Percentiles rank a stretch among this genome's conserved stretches.
These are phyloP conservation scores for Penicillium ochrochloron DNA, from an alignment of 495 filamentous ascomycete genomes.

Conservation along the genomic window DNA sequence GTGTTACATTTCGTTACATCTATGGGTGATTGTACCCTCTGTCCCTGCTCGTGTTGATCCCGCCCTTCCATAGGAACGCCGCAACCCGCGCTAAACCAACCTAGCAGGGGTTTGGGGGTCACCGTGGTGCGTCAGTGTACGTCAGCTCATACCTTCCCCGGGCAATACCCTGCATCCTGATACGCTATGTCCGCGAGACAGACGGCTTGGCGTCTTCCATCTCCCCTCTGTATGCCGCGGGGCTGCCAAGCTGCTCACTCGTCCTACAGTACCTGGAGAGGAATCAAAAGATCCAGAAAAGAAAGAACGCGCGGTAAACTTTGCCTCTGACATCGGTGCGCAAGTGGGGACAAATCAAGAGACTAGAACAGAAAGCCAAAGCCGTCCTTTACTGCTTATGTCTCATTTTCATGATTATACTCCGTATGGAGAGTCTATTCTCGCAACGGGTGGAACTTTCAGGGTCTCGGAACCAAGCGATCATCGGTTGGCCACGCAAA, in stretches of 20 bases:
- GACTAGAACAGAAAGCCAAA: not conserved
- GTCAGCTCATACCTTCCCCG: conserved; percentile 30
- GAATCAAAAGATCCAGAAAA: not conserved
- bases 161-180: conserved; percentile 17
- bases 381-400: not conserved
- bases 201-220: conserved; percentile 11
- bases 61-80: conserved; percentile 24
- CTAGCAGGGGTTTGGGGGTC: conserved; percentile 19
- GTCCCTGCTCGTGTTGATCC: conserved; percentile 19
- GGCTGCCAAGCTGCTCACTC: not conserved
- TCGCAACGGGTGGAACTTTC: conserved; percentile 1
- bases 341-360: not conserved
- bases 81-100: conserved; percentile 19
- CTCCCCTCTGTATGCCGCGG: conserved; percentile 10
- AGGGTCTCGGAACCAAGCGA: conserved; percentile 19
- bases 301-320: not conserved
- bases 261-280: not conserved
- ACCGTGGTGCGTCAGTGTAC: conserved; percentile 21
- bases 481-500: conserved; percentile 21
- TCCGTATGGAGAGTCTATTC: not conserved
- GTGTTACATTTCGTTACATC: conserved; percentile 22
- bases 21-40: not conserved
- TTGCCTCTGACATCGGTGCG: not conserved
- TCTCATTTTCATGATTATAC: conserved; percentile 18
- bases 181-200: conserved; percentile 11